Conservation (phyloP, 23 red algal species). For the Gracilaria gracilis region DNA sequence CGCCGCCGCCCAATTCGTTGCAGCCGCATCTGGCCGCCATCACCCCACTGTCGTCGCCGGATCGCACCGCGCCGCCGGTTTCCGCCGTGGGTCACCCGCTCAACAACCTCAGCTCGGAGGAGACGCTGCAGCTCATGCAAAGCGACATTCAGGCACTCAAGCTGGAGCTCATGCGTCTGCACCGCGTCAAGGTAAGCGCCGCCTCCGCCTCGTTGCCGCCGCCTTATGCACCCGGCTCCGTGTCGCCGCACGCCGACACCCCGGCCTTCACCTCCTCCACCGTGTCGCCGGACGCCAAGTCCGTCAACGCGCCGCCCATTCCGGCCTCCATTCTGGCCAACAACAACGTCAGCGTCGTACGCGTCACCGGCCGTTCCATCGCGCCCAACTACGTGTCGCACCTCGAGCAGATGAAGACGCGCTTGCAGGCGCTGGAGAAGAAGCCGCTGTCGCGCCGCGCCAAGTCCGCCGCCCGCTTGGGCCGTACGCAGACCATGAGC, state of each 20-base stretch:
- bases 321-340: constrained; percentile 61
- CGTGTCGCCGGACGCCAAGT: constrained; percentile 29
- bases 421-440: constrained; percentile 66
- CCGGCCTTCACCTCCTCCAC: constrained; percentile 20
- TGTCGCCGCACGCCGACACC: neutral
- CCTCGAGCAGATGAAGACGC: constrained; percentile 67
- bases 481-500: constrained; percentile 72
- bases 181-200: constrained; percentile 45
- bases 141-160: constrained; percentile 81
- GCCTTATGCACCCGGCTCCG: neutral
- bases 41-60: constrained; percentile 16
- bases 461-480: constrained; percentile 61
- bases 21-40: constrained; percentile 1
- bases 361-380: constrained; percentile 60
- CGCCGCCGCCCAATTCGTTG: neutral
- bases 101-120: constrained; percentile 62
- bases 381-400: constrained; percentile 66
- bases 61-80: neutral
- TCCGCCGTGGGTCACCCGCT: neutral
- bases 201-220: neutral
- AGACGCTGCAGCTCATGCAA: constrained; percentile 76
- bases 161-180: constrained; percentile 73
- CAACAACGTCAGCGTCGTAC: constrained; percentile 59
- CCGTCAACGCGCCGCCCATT: constrained; percentile 33
- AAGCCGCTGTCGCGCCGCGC: constrained; percentile 61